Conservation (phyloP, 2,329 filamentous ascomycete genomes). For the Nannizziopsis arthrosporioides region DNA sequence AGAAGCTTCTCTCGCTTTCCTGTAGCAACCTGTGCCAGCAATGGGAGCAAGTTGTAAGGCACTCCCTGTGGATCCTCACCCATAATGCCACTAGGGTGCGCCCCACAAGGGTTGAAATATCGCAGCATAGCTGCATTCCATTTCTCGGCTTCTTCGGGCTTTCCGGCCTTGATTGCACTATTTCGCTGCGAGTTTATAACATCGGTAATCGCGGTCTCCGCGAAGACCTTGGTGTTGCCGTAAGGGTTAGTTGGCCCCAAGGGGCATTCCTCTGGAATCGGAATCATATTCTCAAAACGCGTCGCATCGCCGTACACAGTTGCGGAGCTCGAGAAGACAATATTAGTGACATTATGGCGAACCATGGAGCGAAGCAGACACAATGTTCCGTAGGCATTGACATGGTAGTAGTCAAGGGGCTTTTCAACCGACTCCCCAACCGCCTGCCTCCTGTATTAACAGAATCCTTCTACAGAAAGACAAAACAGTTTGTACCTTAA, state of each 20-base stretch:
- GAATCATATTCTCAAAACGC: constrained; percentile 94
- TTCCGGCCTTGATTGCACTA: constrained; percentile 67
- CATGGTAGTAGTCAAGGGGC: constrained; percentile 92
- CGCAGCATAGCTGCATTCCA: constrained; percentile 90
- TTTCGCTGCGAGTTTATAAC: constrained; percentile 76
- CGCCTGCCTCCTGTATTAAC: constrained; percentile 45
- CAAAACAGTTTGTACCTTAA: constrained; percentile 56
- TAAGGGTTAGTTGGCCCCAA: constrained; percentile 96
- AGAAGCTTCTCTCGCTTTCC: constrained; percentile 88
- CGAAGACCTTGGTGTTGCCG: constrained; percentile 87
- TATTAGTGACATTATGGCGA: constrained; percentile 83
- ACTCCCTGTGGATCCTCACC: constrained; percentile 94
- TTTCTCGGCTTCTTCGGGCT: constrained; percentile 57
- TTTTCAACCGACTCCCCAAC: constrained; percentile 91
- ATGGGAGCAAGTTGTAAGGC: constrained; percentile 87
- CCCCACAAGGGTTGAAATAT: constrained; percentile 96
- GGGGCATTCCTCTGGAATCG: constrained; percentile 92
- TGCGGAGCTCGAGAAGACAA: constrained; percentile 96
- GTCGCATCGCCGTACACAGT: constrained; percentile 98
- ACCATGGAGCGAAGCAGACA: constrained; percentile 76
- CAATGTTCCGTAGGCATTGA: constrained; percentile 91
- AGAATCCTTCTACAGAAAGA: neutral
- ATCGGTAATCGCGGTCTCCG: constrained; percentile 86
- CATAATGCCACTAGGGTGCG: constrained; percentile 92
- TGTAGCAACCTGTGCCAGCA: constrained; percentile 90